These are phyloP conservation scores for Naganishia vaughanmartiniae DNA, from an alignment of 768 basidiomycete genomes.

Conservation along the genomic window DNA sequence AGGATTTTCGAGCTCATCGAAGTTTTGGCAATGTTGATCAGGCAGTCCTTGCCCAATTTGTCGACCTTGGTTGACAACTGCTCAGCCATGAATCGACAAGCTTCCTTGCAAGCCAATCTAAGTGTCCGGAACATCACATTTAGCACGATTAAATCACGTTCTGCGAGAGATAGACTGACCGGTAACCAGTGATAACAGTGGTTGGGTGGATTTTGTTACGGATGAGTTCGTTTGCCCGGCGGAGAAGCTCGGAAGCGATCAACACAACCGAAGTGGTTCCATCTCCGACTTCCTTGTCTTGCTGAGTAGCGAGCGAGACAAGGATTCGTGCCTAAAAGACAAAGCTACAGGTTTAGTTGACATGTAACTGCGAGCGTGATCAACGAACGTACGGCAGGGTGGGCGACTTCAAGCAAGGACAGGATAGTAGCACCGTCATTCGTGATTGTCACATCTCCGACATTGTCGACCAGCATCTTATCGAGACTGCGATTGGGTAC, in stretches of 20 bases:
- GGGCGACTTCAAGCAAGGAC: constrained; percentile 85
- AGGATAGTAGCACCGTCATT: constrained; percentile 99
- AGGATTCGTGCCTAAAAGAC: constrained; percentile 66
- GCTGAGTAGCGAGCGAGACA: constrained; percentile 96
- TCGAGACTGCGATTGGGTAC: constrained; percentile 36
- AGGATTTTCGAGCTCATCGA: constrained; percentile 99
- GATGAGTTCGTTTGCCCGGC: constrained; percentile 94
- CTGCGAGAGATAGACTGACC: constrained; percentile 49
- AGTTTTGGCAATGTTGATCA: constrained; percentile 95
- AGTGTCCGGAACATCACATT: constrained; percentile 6
- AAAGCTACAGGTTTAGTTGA: neutral
- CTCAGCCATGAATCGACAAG: constrained; percentile 96
- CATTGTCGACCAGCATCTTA: constrained; percentile 88
- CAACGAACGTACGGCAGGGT: constrained; percentile 71
- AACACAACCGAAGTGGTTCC: constrained; percentile 98
- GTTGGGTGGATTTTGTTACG: constrained; percentile 98
- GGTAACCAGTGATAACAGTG: constrained; percentile 97
- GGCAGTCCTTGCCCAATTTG: constrained; percentile 79
- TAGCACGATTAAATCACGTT: neutral
- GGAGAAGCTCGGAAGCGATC: constrained; percentile 92
- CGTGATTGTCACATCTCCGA: constrained; percentile 98
- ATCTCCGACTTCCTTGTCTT: constrained; percentile 99
- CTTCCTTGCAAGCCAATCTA: constrained; percentile 88
- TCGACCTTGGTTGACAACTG: constrained; percentile 94
- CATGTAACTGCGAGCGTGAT: neutral